Evolutionary conservation across 2,329 filamentous ascomycete species (phyloP).

Genomic region (Pseudogymnoascus sp.): DNA sequence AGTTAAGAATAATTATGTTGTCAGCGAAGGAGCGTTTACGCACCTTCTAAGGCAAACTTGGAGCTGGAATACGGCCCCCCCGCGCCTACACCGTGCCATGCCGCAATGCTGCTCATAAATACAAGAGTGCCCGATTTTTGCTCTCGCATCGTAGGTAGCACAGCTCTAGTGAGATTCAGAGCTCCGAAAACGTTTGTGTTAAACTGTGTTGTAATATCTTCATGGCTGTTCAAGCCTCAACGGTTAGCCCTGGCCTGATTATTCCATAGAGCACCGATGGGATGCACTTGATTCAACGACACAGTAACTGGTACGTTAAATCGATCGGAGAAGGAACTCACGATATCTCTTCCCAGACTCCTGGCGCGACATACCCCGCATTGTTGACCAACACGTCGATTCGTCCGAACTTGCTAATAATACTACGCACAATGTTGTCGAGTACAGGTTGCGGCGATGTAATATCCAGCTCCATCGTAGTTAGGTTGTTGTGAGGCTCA

Average conservation of each 20-base stretch:
- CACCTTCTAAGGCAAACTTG: conserved; percentile 18
- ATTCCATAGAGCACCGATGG: neutral
- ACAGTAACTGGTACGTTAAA: neutral
- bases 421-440: conserved; percentile 80
- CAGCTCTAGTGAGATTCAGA: conserved; percentile 39
- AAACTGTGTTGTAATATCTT: conserved; percentile 27
- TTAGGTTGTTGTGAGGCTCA: neutral
- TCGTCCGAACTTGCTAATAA: conserved; percentile 86
- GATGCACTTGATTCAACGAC: neutral
- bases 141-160: conserved; percentile 38
- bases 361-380: conserved; percentile 46
- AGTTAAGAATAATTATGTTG: conserved; percentile 1
- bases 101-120: conserved; percentile 15
- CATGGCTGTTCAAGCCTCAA: conserved; percentile 9
- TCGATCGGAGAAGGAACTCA: neutral
- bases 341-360: neutral
- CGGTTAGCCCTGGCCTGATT: neutral
- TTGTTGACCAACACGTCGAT: conserved; percentile 97
- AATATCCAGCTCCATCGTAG: neutral
- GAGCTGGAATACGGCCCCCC: conserved; percentile 11
- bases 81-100: conserved; percentile 12
- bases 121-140: conserved; percentile 30
- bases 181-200: conserved; percentile 47
- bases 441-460: neutral
- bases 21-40: neutral